Percentiles rank a stretch among this genome's conserved stretches.
phyloP scores from a whole-genome alignment of 2,329 filamentous ascomycete genomes.

The Talaromyces sp. region DNA sequence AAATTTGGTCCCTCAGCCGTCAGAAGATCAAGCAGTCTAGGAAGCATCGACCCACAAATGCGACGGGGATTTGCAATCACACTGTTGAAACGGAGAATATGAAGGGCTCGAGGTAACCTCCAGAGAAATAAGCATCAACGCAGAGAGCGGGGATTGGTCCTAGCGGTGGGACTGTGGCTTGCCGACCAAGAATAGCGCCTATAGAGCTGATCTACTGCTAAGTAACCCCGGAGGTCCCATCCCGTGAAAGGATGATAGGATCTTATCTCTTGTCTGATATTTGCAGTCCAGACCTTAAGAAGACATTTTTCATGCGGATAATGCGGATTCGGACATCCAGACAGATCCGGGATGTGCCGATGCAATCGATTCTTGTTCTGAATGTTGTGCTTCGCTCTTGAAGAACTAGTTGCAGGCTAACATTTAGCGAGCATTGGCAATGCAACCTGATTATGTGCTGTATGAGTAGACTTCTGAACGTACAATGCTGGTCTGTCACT shows the following conservation, averaged over 20 bases:
- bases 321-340: neutral
- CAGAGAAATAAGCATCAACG: neutral
- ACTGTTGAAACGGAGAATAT: neutral
- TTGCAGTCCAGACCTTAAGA: neutral
- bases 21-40: neutral
- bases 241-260: conserved; percentile 3
- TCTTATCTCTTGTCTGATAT: neutral
- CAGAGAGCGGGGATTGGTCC: neutral
- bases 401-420: neutral
- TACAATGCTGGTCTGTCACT: neutral
- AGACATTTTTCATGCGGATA: neutral
- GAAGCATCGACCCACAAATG: neutral
- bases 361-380: neutral
- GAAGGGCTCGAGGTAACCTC: neutral
- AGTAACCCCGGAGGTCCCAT: neutral
- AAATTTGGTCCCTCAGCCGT: neutral
- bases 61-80: neutral
- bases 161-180: neutral
- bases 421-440: neutral
- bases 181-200: neutral
- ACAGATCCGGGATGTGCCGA: neutral
- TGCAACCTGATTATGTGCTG: neutral
- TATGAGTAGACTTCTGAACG: neutral
- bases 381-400: neutral
- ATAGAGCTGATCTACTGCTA: neutral